Conservation (phyloP, 768 basidiomycete genomes). For the Xerocomus spinulosus region DNA sequence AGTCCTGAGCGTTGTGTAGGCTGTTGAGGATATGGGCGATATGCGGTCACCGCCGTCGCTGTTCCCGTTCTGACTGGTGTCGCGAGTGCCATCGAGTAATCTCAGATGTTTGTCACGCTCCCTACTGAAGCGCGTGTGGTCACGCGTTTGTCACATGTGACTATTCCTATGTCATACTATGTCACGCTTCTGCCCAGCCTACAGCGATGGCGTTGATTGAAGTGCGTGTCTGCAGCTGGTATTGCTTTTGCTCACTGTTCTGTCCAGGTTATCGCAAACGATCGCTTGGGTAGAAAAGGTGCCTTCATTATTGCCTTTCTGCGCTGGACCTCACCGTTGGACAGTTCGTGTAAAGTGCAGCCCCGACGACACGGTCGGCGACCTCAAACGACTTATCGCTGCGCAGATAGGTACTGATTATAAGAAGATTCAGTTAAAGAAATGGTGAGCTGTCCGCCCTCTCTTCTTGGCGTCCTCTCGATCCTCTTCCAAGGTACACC, state of each 20-base stretch:
- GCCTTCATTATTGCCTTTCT: neutral
- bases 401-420: conserved; percentile 90
- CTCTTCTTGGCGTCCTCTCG: neutral
- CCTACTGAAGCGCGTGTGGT: conserved; percentile 9
- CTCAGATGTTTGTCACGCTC: conserved; percentile 9
- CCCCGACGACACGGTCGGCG: conserved; percentile 93
- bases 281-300: conserved; percentile 95
- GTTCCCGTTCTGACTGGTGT: conserved; percentile 28
- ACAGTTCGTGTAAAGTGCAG: conserved; percentile 93
- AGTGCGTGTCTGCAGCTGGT: conserved; percentile 26
- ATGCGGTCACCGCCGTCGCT: conserved; percentile 11
- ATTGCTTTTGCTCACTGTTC: conserved; percentile 3
- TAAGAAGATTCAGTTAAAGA: conserved; percentile 89
- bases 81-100: conserved; percentile 27
- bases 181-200: conserved; percentile 7
- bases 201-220: conserved; percentile 51
- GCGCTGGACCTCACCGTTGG: conserved; percentile 7
- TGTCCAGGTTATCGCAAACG: conserved; percentile 85
- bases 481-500: conserved; percentile 64
- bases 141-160: conserved; percentile 23
- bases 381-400: conserved; percentile 94
- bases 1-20: conserved; percentile 28
- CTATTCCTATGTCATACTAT: conserved; percentile 5
- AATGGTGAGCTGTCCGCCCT: conserved; percentile 61
- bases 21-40: conserved; percentile 26